Conservation (phyloP, 352 stramenopile genomes). For the Phytopythium helicoides region DNA sequence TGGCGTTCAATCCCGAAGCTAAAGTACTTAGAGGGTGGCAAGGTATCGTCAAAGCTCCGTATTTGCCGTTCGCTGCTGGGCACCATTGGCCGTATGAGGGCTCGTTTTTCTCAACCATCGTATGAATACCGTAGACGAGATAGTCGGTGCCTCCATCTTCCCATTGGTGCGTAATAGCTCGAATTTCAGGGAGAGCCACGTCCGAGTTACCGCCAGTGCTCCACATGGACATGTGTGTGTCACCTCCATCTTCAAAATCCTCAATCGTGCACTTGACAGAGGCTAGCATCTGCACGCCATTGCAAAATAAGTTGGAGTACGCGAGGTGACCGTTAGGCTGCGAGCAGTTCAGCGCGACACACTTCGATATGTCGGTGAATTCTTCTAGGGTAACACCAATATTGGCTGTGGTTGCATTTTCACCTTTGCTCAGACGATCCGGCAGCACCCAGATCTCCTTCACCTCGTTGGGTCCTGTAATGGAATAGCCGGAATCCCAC, state of each 20-base stretch:
- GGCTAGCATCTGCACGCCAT: constrained; percentile 30
- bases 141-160: too few species aligned
- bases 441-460: constrained; percentile 13
- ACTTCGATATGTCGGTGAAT: constrained; percentile 13
- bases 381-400: constrained; percentile 22
- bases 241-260: constrained; percentile 6
- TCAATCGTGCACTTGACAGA: constrained; percentile 27
- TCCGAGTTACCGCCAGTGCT: constrained; percentile 11
- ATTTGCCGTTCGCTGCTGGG: too few species aligned
- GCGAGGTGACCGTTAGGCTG: constrained; percentile 12
- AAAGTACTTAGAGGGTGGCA: too few species aligned
- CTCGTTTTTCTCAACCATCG: too few species aligned
- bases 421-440: neutral
- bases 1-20: too few species aligned
- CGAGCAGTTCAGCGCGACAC: constrained; percentile 15
- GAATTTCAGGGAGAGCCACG: too few species aligned
- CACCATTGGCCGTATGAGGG: too few species aligned
- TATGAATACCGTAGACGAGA: too few species aligned
- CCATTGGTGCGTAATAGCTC: too few species aligned
- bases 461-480: neutral
- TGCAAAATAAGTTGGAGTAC: constrained; percentile 19
- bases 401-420: constrained; percentile 15
- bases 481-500: constrained; percentile 8
- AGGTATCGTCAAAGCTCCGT: too few species aligned
- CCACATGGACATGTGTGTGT: constrained; percentile 21